Conservation (phyloP, 2,329 filamentous ascomycete genomes). For the Penicillium sp. region DNA sequence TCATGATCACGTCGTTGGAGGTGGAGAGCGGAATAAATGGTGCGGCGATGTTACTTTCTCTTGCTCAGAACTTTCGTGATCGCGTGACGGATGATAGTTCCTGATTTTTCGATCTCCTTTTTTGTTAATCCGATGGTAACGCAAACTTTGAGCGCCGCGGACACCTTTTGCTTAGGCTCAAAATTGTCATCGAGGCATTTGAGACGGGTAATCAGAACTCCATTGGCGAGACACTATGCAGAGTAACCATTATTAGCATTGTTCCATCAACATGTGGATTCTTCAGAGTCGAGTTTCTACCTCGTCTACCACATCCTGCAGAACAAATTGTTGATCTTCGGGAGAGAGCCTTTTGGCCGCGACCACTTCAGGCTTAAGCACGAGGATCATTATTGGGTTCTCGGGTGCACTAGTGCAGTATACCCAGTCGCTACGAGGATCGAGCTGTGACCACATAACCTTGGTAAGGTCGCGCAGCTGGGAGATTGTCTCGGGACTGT, state of each 20-base stretch:
- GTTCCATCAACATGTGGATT: not conserved
- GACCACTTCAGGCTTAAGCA: conserved; percentile 82
- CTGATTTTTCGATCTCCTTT: conserved; percentile 96
- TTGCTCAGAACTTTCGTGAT: conserved; percentile 86
- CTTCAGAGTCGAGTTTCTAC: conserved; percentile 55
- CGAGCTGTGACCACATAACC: conserved; percentile 82
- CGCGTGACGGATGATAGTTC: conserved; percentile 83
- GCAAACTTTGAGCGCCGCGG: conserved; percentile 88
- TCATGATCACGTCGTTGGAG: conserved; percentile 17
- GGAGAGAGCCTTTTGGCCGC: conserved; percentile 68
- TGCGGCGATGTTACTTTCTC: conserved; percentile 45
- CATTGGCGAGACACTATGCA: conserved; percentile 76
- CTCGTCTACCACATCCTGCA: conserved; percentile 96
- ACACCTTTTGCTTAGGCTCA: conserved; percentile 69
- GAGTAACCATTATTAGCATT: conserved; percentile 17
- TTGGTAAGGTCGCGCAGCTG: conserved; percentile 86
- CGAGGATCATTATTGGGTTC: conserved; percentile 85
- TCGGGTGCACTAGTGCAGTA: conserved; percentile 78
- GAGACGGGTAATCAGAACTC: conserved; percentile 84
- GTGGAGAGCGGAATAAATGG: conserved; percentile 22
- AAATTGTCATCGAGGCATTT: conserved; percentile 76
- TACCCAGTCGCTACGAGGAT: conserved; percentile 93
- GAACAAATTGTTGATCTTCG: conserved; percentile 79
- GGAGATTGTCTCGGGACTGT: conserved; percentile 78
- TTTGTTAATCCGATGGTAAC: conserved; percentile 84